Percentiles rank a stretch among this genome's conserved stretches.
phyloP scores from a whole-genome alignment of 2,329 filamentous ascomycete species.

The Penicillium sp. region DNA sequence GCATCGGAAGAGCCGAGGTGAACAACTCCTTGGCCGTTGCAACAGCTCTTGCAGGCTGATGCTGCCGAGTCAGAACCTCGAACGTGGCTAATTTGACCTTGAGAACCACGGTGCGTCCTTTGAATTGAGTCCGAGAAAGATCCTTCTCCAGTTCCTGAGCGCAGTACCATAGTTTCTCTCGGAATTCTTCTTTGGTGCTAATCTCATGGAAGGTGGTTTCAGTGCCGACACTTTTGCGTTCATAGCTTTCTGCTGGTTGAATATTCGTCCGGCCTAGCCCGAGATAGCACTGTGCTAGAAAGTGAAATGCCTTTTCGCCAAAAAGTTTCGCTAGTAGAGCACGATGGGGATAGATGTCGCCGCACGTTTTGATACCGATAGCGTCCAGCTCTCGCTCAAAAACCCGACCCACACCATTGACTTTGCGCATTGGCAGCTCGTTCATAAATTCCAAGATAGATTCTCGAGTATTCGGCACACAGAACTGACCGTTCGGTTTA shows the following conservation, averaged over 20 bases:
- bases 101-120: slow-evolving; percentile 86
- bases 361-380: slow-evolving; percentile 85
- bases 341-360: slow-evolving; percentile 80
- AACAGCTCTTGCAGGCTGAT: slow-evolving; percentile 73
- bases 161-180: slow-evolving; percentile 77
- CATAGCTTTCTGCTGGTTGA: slow-evolving; percentile 85
- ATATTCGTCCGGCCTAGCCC: slow-evolving; percentile 85
- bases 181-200: slow-evolving; percentile 68
- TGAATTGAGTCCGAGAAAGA: slow-evolving; percentile 76
- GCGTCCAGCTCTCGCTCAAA: slow-evolving; percentile 89
- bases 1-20: slow-evolving; percentile 77
- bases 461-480: slow-evolving; percentile 71
- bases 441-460: slow-evolving; percentile 86
- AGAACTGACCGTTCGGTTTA: slow-evolving; percentile 93
- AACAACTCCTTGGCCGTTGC: slow-evolving; percentile 80
- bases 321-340: slow-evolving; percentile 78
- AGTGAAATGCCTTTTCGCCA: slow-evolving; percentile 88
- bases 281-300: slow-evolving; percentile 81
- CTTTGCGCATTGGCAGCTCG: slow-evolving; percentile 81
- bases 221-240: slow-evolving; percentile 91
- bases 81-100: slow-evolving; percentile 96
- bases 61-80: slow-evolving; percentile 84
- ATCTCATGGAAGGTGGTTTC: slow-evolving; percentile 90
- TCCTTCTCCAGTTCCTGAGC: slow-evolving; percentile 89
- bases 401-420: slow-evolving; percentile 93